These are phyloP conservation scores for Ophiostoma populinum DNA, from an alignment of 2,329 filamentous ascomycete species.

Conservation along the genomic window DNA sequence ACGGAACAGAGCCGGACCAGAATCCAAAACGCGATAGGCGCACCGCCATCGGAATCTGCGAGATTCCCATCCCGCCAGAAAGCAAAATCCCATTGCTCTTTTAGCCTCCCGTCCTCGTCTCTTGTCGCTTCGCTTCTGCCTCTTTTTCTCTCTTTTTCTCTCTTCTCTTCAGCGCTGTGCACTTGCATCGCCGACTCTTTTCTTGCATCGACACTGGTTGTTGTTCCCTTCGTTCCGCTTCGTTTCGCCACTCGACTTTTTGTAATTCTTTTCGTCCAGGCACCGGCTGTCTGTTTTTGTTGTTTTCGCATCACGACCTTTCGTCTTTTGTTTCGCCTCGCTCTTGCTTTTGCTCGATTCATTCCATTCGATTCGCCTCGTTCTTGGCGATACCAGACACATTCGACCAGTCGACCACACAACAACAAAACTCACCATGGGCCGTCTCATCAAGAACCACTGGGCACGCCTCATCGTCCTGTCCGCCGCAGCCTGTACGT, in stretches of 20 bases:
- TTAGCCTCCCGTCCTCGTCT: neutral
- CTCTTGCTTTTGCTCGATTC: neutral
- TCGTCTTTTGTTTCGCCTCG: conserved; percentile 5
- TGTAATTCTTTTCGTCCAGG: conserved; percentile 10
- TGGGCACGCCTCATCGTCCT: conserved; percentile 90
- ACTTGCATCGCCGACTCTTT: conserved; percentile 34
- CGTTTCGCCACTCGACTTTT: conserved; percentile 8
- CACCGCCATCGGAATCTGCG: neutral
- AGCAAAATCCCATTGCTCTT: conserved; percentile 11
- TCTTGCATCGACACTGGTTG: conserved; percentile 32
- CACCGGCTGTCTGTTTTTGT: too few species aligned
- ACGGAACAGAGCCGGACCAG: too few species aligned
- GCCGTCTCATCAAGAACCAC: conserved; percentile 98
- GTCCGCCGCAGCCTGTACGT: conserved; percentile 60
- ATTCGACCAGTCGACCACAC: too few species aligned
- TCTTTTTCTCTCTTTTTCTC: conserved; percentile 9
- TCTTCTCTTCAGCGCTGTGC: conserved; percentile 26
- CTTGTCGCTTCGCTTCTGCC: too few species aligned
- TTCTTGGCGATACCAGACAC: conserved; percentile 1
- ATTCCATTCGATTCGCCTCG: conserved; percentile 8
- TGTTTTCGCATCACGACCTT: neutral
- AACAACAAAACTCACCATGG: conserved; percentile 41
- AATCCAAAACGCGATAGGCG: conserved; percentile 2
- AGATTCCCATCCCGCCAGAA: conserved; percentile 3
- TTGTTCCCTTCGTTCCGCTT: too few species aligned